Conservation (phyloP, 169 alveolate genomes). For the Plasmodium billcollinsi region DNA sequence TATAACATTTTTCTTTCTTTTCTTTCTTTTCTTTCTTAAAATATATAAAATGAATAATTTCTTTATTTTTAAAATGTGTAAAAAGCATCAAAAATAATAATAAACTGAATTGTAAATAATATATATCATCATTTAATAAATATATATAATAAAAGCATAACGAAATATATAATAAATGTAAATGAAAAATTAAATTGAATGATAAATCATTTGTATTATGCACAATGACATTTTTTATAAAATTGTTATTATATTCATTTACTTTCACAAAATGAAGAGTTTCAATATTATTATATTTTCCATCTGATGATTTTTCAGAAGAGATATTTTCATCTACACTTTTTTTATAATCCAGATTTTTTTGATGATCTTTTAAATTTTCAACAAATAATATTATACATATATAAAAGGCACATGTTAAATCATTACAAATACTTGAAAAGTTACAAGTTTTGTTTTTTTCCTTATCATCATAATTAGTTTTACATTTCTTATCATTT, state of each 20-base stretch:
- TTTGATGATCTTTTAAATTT: conserved; percentile 6
- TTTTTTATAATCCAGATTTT: background rate
- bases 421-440: background rate
- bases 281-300: no score
- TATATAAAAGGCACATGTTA: conserved; percentile 8
- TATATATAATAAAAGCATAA: conserved; percentile 62
- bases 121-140: conserved; percentile 34
- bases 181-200: background rate
- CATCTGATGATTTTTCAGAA: background rate
- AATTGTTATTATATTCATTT: conserved; percentile 1
- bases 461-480: background rate
- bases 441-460: background rate
- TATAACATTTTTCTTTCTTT: background rate
- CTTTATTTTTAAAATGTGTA: conserved; percentile 31
- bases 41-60: conserved; percentile 28
- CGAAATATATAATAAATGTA: conserved; percentile 37
- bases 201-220: background rate
- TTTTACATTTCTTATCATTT: background rate
- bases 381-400: conserved; percentile 9
- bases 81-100: conserved; percentile 31
- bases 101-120: conserved; percentile 34
- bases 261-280: background rate
- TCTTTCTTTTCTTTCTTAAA: background rate
- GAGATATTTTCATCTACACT: background rate
- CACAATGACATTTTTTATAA: background rate